Percentiles rank a stretch among this genome's conserved stretches.
phyloP scores from a whole-genome alignment of 1,284 basidiomycete species.

The Kalmanozyma brasiliensis region DNA sequence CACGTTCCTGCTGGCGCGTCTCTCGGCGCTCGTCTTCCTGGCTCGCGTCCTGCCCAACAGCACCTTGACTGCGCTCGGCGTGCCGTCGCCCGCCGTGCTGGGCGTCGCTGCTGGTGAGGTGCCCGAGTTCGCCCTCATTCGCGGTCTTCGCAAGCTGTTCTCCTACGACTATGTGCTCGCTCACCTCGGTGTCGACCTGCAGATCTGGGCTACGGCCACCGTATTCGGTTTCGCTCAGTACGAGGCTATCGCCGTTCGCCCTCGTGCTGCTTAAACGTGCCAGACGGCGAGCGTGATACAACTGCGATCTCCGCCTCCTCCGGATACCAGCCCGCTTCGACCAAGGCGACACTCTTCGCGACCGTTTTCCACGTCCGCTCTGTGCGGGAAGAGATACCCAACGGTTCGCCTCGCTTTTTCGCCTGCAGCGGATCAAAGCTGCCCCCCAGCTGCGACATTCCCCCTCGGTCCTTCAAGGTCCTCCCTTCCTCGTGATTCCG shows the following conservation, averaged over 20 bases:
- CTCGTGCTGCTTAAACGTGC: conserved; percentile 34
- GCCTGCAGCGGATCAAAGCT: too few species aligned
- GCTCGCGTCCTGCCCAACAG: conserved; percentile 37
- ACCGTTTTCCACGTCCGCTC: conserved; percentile 3
- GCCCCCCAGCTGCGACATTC: too few species aligned
- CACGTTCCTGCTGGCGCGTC: conserved; percentile 54
- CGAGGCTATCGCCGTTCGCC: conserved; percentile 48
- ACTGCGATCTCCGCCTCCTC: too few species aligned
- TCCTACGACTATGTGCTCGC: conserved; percentile 51
- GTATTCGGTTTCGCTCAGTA: conserved; percentile 50
- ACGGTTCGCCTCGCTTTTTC: conserved; percentile 1
- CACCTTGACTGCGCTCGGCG: conserved; percentile 32
- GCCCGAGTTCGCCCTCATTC: conserved; percentile 36
- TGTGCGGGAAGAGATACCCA: conserved; percentile 37
- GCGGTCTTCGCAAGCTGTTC: conserved; percentile 25
- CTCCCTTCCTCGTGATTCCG: too few species aligned
- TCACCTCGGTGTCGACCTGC: conserved; percentile 42
- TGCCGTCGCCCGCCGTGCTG: conserved; percentile 39
- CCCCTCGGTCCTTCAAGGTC: too few species aligned
- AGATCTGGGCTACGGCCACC: conserved; percentile 53
- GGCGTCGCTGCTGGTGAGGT: conserved; percentile 55
- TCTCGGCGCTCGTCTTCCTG: conserved; percentile 53
- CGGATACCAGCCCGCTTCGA: too few species aligned
- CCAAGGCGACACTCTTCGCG: neutral
- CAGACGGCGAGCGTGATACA: neutral